These are phyloP conservation scores for Drechslera avenae DNA, from an alignment of 2,329 filamentous ascomycete species.

Conservation along the genomic window DNA sequence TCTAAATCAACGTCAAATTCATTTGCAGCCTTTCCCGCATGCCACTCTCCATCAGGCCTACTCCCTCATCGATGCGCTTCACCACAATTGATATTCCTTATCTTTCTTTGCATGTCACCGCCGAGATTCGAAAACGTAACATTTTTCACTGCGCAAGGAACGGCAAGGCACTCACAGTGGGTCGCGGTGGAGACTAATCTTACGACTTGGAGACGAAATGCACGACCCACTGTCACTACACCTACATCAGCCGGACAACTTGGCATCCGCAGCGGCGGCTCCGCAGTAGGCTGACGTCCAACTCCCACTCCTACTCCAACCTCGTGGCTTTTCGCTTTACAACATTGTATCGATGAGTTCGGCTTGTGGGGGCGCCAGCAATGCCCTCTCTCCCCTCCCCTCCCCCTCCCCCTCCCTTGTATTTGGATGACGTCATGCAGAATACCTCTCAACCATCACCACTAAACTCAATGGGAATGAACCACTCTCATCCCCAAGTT, in stretches of 20 bases:
- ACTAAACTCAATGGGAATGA: too few relatives aligned
- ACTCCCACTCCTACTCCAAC: too few relatives aligned
- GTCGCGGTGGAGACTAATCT: constrained; percentile 8
- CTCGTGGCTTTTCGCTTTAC: too few relatives aligned
- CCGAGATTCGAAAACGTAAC: constrained; percentile 10
- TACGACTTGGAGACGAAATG: neutral
- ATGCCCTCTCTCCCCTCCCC: too few relatives aligned
- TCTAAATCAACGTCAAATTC: neutral
- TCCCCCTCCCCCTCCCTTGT: too few relatives aligned
- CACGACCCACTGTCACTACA: constrained; percentile 8
- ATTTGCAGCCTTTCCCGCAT: neutral
- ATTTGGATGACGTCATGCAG: too few relatives aligned
- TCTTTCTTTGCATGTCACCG: constrained; percentile 1
- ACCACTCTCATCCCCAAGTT: too few relatives aligned
- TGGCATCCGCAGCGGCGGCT: too few relatives aligned
- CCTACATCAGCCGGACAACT: neutral
- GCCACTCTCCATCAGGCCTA: neutral
- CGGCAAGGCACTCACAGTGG: neutral
- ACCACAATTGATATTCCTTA: constrained; percentile 1
- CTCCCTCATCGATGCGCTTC: neutral
- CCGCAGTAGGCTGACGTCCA: too few relatives aligned
- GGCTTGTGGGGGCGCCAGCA: too few relatives aligned
- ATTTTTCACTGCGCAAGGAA: neutral
- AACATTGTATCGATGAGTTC: too few relatives aligned
- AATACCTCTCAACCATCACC: too few relatives aligned